These are phyloP conservation scores for Coemansia sp. DNA, from an alignment of 192 early-diverging fungal genomes.

Conservation along the genomic window DNA sequence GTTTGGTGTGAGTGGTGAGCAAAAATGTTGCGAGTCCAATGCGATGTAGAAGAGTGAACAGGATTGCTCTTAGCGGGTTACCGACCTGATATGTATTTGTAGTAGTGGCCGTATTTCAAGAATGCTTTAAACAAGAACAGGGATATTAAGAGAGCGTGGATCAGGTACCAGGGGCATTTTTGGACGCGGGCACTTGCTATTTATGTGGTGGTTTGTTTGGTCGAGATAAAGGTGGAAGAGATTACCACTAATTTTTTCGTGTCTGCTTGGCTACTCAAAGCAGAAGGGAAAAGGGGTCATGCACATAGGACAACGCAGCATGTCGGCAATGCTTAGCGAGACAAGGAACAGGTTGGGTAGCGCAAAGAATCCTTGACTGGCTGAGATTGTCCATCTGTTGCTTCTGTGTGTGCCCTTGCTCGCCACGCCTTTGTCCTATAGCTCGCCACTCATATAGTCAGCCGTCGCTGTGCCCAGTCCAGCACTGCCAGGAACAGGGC, in stretches of 20 bases:
- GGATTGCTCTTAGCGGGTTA: neutral
- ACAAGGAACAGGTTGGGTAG: constrained; percentile 5
- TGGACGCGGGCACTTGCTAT: too few species aligned
- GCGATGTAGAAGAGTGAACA: neutral
- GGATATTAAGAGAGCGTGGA: neutral
- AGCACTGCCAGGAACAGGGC: neutral
- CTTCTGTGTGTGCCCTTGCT: neutral
- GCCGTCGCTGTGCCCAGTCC: neutral
- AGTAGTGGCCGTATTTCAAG: neutral
- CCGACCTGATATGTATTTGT: neutral
- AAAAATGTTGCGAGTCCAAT: neutral
- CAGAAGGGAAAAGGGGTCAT: neutral
- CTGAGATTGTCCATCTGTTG: neutral
- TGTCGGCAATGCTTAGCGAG: constrained; percentile 6
- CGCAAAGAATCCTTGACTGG: neutral
- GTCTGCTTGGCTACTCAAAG: neutral
- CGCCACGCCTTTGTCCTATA: neutral
- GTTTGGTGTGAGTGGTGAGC: neutral
- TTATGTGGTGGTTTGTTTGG: too few species aligned
- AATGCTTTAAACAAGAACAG: neutral
- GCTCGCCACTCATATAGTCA: neutral
- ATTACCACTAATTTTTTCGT: neutral
- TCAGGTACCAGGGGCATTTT: neutral
- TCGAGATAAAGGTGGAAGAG: neutral
- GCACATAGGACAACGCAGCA: constrained; percentile 3